phyloP scores from a whole-genome alignment of 2,329 filamentous ascomycete species.

The Colletotrichum sp. region DNA sequence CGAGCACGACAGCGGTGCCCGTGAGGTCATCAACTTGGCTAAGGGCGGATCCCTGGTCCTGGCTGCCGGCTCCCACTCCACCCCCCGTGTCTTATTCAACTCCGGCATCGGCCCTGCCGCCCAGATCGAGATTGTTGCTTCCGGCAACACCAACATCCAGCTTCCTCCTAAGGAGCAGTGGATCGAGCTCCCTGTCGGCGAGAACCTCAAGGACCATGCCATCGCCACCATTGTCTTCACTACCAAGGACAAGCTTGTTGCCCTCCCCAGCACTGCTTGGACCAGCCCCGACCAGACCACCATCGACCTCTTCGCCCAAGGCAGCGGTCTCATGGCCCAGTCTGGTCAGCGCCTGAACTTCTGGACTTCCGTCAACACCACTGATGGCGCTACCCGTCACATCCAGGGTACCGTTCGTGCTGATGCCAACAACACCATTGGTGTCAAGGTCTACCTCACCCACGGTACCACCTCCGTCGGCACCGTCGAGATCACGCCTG shows the following conservation, averaged over 20 bases:
- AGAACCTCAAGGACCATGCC: constrained; percentile 39
- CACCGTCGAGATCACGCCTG: constrained; percentile 43
- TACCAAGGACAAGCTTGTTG: constrained; percentile 27
- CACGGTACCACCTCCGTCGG: constrained; percentile 54
- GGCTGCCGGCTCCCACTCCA: constrained; percentile 54
- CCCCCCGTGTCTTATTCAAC: constrained; percentile 62
- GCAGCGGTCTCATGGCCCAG: constrained; percentile 46
- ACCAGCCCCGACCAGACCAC: constrained; percentile 30
- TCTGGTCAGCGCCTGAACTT: constrained; percentile 51
- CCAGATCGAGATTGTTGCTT: constrained; percentile 51
- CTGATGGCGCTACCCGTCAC: constrained; percentile 42
- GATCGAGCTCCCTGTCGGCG: constrained; percentile 46
- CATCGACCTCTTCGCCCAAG: constrained; percentile 37
- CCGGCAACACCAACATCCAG: constrained; percentile 41
- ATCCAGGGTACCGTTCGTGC: constrained; percentile 52
- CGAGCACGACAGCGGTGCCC: constrained; percentile 7
- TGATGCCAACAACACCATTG: constrained; percentile 44
- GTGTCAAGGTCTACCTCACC: constrained; percentile 55
- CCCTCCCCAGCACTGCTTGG: constrained; percentile 25
- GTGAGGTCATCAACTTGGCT: constrained; percentile 22
- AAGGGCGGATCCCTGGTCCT: constrained; percentile 33
- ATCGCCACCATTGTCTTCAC: constrained; percentile 31
- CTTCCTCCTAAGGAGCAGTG: constrained; percentile 27
- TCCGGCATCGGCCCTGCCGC: constrained; percentile 57
- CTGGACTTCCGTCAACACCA: constrained; percentile 48